Base-by-base conservation (phyloP, 352 stramenopile genomes). In the Globisporangium apiculatum region DNA sequence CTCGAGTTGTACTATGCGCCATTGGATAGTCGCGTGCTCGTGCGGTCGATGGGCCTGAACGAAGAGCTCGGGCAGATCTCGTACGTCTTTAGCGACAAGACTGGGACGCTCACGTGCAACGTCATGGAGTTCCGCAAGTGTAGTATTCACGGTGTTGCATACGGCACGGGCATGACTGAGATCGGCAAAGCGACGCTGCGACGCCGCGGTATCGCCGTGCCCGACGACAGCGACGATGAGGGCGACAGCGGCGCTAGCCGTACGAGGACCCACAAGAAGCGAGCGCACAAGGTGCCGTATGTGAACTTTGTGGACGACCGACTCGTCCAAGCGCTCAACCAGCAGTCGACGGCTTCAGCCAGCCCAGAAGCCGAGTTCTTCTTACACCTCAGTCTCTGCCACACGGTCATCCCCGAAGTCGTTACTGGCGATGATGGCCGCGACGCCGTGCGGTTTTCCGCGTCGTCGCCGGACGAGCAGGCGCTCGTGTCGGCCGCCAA, bases 41-140 rank as follows among this genome's bases (percentile, higher is more conserved):
- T 48, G 45, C 45, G 45, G 12, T 48, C 45, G 11, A 92, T 85
- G 17, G 87, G 94, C 43, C 74, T 98, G n/a, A 96, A 96, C 51
- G 89, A 95, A 48, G 87, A 98, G 52, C 72, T 98, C 15, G 97
- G 95, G 0, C 87, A 98, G 76, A 83, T 99, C 46, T 78, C 97
- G 60, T 98, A 99, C 66, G 91, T 99, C n/a, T 99, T 99, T 71
- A 97, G 83, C 36, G 97, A 99, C 71, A 99, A 99, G 67, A 99
- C 97, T 3, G 97, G 97, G 12, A 99, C 97, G 38, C 77, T 99
- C 18, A 99, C 97, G 17, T 95, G 92, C 69, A 99, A 99, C 75
- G 74, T 98, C 17, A 99, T 99, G 96, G 83, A 98, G 65, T 97
- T 98, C 63, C 85, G 91, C 48, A 94, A 95, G 61, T 97, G 91